Evolutionary conservation across 2,329 filamentous ascomycete genomes (phyloP), one percentile per base, ranked within the genome.

Genomic region (Exophiala lecanii-corni): DNA sequence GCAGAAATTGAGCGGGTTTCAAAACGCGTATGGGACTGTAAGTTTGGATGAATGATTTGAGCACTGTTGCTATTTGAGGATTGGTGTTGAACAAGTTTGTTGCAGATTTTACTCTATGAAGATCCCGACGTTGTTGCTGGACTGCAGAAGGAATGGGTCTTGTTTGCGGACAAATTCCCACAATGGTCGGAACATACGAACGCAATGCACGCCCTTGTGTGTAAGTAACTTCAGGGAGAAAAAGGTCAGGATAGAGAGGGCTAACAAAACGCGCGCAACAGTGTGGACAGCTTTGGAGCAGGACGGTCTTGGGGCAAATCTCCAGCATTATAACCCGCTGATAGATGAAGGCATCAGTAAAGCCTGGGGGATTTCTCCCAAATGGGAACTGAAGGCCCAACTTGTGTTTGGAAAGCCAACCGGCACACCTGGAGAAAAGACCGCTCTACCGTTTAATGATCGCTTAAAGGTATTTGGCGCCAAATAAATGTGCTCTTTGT

Each of bases 301-400:
- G 48, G 86, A 92, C 62, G 88, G 88, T 18, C 77, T 94, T 42
- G 88, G 87, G 53, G 84, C 82, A 62, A 94, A 89, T 74, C 75
- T 94, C 41, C 89, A 94, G 75, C 89, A 95, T 72, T 94, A 94
- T 74, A 92, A 88, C 76, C 88, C 88, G 15, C 66, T 94, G 44
- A 78, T 94, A 56, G 84, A 94, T 67, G 73, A 74, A 53, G 78
- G 81, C 69, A 83, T 88, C 41, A 68, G 75, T 34, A 71, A 71
- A 51, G 70, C 79, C 56, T 95, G 86, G 84, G 75, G 75, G 43
- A 57, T 94, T 20, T 84, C 86, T 35, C 59, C 67, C 15, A 75
- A 75, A 56, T 95, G 89, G 88, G 78, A 77, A 60, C 75, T 94
- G 53, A 79, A 82, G 60, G 83, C 84, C 18, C 87, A 94, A 75